These are phyloP conservation scores for Dryas alaskensis DNA, from an alignment of 306 rosid genomes.

Conservation along the genomic window DNA sequence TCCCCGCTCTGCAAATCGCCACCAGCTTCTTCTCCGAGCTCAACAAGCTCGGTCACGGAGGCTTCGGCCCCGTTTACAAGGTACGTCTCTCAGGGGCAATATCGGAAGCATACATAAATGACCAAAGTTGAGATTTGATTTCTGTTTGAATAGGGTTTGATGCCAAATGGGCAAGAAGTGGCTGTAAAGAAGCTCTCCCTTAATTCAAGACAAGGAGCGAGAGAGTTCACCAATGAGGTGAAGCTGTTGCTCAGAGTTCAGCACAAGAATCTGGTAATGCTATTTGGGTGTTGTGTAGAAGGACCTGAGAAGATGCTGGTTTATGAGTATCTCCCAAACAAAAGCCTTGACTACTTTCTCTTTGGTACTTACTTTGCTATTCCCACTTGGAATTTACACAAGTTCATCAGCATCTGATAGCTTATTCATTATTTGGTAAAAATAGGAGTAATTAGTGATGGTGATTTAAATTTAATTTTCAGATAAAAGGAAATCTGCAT, in stretches of 20 bases:
- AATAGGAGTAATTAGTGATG: slow-evolving; percentile 7
- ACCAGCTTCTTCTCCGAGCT: slow-evolving; percentile 67
- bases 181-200: slow-evolving; percentile 82
- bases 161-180: slow-evolving; percentile 88
- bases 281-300: slow-evolving; percentile 82
- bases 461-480: slow-evolving; percentile 22
- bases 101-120: background rate
- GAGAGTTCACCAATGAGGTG: slow-evolving; percentile 83
- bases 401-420: background rate
- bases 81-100: slow-evolving; percentile 21
- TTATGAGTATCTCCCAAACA: slow-evolving; percentile 81
- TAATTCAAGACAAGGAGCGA: slow-evolving; percentile 75
- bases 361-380: slow-evolving; percentile 46
- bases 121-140: no score
- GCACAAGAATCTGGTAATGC: slow-evolving; percentile 73
- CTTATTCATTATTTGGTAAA: background rate
- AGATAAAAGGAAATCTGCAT: slow-evolving; percentile 62
- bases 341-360: slow-evolving; percentile 76
- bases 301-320: slow-evolving; percentile 97
- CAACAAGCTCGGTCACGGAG: slow-evolving; percentile 86
- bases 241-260: slow-evolving; percentile 66
- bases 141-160: slow-evolving; percentile 47
- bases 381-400: background rate
- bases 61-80: slow-evolving; percentile 93
- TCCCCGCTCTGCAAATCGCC: slow-evolving; percentile 63